phyloP scores from a whole-genome alignment of 2,329 filamentous ascomycete species.

The Calonectria multiphialidica region DNA sequence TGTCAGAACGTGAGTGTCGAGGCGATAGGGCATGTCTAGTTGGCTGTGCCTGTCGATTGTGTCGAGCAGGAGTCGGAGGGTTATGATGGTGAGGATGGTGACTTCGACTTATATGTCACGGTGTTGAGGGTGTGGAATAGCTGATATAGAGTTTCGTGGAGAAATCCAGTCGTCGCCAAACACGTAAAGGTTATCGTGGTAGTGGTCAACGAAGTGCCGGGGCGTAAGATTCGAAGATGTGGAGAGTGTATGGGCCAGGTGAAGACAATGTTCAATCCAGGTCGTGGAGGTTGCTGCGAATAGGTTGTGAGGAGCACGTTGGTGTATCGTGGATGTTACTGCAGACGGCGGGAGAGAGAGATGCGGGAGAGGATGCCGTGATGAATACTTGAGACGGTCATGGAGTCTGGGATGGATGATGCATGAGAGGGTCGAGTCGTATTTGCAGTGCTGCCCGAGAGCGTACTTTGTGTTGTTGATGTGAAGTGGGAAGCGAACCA shows the following conservation, averaged over 20 bases:
- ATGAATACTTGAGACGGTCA: conserved; percentile 38
- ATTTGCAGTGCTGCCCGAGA: conserved; percentile 21
- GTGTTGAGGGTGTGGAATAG: conserved; percentile 9
- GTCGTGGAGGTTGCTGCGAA: background rate
- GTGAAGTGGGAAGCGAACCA: conserved; percentile 39
- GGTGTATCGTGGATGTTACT: conserved; percentile 30
- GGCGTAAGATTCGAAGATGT: conserved; percentile 21
- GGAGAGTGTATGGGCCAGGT: background rate
- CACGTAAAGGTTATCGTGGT: conserved; percentile 32
- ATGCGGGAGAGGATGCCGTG: conserved; percentile 27
- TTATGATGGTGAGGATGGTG: conserved; percentile 19
- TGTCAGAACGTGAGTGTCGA: conserved; percentile 88
- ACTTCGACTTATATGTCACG: conserved; percentile 26
- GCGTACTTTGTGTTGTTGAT: conserved; percentile 31
- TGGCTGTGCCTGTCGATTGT: conserved; percentile 48
- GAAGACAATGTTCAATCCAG: background rate
- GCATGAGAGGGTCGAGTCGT: conserved; percentile 33
- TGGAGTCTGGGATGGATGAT: conserved; percentile 37
- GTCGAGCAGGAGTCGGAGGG: conserved; percentile 48
- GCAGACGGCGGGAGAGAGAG: conserved; percentile 30
- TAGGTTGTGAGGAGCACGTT: conserved; percentile 16
- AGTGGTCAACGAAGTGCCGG: conserved; percentile 36
- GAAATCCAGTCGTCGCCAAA: conserved; percentile 30
- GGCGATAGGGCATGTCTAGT: conserved; percentile 81
- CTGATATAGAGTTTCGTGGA: conserved; percentile 26